phyloP scores from a whole-genome alignment of 2,329 filamentous ascomycete species.

The Fusarium sp. region DNA sequence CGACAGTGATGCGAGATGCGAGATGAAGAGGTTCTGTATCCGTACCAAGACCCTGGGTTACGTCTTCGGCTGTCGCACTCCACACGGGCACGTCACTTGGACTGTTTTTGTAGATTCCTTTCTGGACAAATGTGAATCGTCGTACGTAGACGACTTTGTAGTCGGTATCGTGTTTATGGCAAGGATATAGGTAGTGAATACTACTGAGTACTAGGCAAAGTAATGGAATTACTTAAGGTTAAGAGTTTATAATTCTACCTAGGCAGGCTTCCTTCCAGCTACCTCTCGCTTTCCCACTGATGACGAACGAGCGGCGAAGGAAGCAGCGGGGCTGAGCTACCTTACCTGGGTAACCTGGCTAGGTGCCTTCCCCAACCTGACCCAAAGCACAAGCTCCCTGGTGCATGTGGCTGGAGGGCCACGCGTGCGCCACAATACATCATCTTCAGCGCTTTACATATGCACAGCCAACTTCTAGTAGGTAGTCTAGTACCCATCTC shows the following conservation, averaged over 20 bases:
- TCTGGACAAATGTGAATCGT: conserved; percentile 8
- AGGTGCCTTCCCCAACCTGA: background rate
- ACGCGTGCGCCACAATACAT: conserved; percentile 39
- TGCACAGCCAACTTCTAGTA: conserved; percentile 11
- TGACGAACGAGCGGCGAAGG: conserved; percentile 40
- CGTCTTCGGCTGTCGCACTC: conserved; percentile 36
- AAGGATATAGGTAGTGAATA: conserved; percentile 4
- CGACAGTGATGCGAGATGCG: conserved; percentile 19
- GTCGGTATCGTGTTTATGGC: background rate
- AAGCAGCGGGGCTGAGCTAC: conserved; percentile 42
- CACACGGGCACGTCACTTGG: conserved; percentile 39
- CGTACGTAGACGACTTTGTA: conserved; percentile 15
- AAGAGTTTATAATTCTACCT: conserved; percentile 16
- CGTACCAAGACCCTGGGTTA: conserved; percentile 40
- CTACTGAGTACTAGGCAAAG: background rate
- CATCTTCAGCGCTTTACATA: background rate
- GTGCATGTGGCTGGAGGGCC: conserved; percentile 27
- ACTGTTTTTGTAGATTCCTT: conserved; percentile 1
- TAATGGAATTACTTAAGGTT: background rate
- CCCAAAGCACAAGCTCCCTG: conserved; percentile 14
- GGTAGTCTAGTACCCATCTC: background rate
- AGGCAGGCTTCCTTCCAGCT: conserved; percentile 33
- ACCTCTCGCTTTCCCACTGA: conserved; percentile 30
- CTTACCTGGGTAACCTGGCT: background rate
- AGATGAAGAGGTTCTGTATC: conserved; percentile 30